A percentile compares a stretch with the other conserved stretches of the same genome.
Conservation (phyloP, 2,329 filamentous ascomycete genomes). For the Coniella lustricola region DNA sequence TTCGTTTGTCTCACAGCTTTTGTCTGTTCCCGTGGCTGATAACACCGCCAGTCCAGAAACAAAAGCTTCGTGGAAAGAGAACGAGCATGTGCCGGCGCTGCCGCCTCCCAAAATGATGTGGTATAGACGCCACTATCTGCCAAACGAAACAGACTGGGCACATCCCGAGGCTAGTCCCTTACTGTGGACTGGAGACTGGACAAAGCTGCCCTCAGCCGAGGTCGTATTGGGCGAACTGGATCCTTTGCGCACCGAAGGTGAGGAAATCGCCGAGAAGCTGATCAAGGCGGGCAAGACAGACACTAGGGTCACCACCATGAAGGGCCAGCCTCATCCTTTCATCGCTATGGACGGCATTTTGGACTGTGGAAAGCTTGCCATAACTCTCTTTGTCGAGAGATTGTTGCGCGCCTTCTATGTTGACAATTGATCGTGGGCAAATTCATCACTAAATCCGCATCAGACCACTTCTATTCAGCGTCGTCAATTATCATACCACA, state of each 20-base stretch:
- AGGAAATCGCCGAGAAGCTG: constrained; percentile 43
- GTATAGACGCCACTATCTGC: constrained; percentile 53
- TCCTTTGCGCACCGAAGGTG: constrained; percentile 47
- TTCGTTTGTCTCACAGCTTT: constrained; percentile 40
- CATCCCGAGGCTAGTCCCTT: constrained; percentile 48
- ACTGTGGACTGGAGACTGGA: constrained; percentile 43
- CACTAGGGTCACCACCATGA: constrained; percentile 42
- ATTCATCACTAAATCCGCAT: too few species aligned
- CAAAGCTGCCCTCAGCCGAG: constrained; percentile 40
- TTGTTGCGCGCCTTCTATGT: constrained; percentile 13
- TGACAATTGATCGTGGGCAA: constrained; percentile 3
- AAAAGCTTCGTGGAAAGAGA: constrained; percentile 41
- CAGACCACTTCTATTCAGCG: too few species aligned
- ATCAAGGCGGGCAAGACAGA: constrained; percentile 34
- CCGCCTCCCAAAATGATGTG: constrained; percentile 53
- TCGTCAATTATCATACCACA: too few species aligned
- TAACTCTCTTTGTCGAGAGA: constrained; percentile 30
- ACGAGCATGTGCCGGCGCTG: constrained; percentile 44
- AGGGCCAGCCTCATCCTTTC: constrained; percentile 52
- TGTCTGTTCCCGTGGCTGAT: constrained; percentile 51
- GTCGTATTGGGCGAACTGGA: constrained; percentile 50
- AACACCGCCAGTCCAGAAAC: constrained; percentile 43
- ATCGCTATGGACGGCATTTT: constrained; percentile 50
- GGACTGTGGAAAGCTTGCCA: constrained; percentile 41
- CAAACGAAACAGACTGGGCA: constrained; percentile 35